phyloP scores from a whole-genome alignment of 2,329 filamentous ascomycete species.

The Coniochaeta prunicola region DNA sequence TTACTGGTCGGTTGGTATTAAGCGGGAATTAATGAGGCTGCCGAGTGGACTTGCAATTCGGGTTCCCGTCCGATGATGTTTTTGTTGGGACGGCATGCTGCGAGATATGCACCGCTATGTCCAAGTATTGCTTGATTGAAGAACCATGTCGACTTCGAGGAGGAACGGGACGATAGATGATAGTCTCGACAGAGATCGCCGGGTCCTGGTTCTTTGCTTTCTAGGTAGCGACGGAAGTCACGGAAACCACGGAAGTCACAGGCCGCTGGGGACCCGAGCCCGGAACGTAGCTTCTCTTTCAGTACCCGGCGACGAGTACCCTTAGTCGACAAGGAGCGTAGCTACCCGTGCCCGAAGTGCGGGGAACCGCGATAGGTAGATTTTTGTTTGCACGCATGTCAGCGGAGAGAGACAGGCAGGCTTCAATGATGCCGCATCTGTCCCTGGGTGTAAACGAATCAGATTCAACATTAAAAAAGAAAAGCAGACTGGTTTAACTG shows the following conservation, averaged over 20 bases:
- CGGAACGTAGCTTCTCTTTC: background rate
- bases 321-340: background rate
- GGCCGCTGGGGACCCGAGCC: background rate
- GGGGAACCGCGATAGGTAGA: background rate
- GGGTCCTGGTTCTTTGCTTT: background rate
- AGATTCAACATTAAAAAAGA: background rate
- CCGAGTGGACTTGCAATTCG: background rate
- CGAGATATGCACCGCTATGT: background rate
- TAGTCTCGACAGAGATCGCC: background rate
- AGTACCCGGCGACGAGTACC: background rate
- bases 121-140: background rate
- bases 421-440: background rate
- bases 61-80: background rate
- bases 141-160: background rate
- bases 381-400: background rate
- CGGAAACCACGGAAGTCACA: too few relatives aligned
- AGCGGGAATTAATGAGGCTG: background rate
- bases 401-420: background rate
- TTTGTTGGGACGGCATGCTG: background rate
- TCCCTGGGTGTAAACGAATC: background rate
- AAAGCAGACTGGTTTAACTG: background rate
- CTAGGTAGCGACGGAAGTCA: too few relatives aligned
- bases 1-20: background rate
- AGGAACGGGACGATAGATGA: background rate
- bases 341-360: background rate